These are phyloP conservation scores for Phalaenopsis aphrodite DNA, from an alignment of 106 monocot species.

Conservation along the genomic window DNA sequence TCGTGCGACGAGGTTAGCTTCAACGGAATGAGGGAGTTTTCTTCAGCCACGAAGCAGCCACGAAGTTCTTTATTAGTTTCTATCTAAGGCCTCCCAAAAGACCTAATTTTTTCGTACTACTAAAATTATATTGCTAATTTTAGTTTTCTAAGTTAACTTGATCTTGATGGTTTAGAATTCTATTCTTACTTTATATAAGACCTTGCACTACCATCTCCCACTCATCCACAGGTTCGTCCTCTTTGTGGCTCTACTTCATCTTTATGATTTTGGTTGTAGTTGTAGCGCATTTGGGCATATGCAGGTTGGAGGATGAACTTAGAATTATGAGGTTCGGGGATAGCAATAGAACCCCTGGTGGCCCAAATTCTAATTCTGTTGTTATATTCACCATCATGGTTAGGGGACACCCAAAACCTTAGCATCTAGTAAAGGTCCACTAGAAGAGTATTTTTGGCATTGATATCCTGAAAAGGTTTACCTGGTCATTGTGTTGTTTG, in stretches of 20 bases:
- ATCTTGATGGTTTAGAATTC: no score
- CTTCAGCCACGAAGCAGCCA: neutral
- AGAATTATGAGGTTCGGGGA: slow-evolving; percentile 63
- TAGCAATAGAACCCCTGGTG: slow-evolving; percentile 44
- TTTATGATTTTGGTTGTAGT: slow-evolving; percentile 48
- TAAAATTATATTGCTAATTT: no score
- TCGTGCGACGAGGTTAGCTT: neutral
- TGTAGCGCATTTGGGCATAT: slow-evolving; percentile 70
- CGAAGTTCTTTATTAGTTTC: neutral
- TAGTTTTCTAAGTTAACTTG: no score
- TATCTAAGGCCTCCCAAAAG: neutral
- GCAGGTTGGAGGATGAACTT: slow-evolving; percentile 63
- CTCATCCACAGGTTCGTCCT: slow-evolving; percentile 44
- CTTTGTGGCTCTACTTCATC: slow-evolving; percentile 77
- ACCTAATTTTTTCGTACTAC: neutral
- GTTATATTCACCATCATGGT: slow-evolving; percentile 85
- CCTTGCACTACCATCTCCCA: slow-evolving; percentile 65
- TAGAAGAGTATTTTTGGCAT: slow-evolving; percentile 88
- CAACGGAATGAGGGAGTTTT: neutral
- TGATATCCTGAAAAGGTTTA: slow-evolving; percentile 84
- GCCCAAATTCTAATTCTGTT: slow-evolving; percentile 46
- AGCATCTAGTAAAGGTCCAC: slow-evolving; percentile 47
- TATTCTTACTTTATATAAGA: no score
- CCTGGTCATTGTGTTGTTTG: slow-evolving; percentile 65
- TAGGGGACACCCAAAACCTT: slow-evolving; percentile 69